Base-by-base conservation (phyloP, 1,284 basidiomycete genomes). In the Cystobasidium sp. region DNA sequence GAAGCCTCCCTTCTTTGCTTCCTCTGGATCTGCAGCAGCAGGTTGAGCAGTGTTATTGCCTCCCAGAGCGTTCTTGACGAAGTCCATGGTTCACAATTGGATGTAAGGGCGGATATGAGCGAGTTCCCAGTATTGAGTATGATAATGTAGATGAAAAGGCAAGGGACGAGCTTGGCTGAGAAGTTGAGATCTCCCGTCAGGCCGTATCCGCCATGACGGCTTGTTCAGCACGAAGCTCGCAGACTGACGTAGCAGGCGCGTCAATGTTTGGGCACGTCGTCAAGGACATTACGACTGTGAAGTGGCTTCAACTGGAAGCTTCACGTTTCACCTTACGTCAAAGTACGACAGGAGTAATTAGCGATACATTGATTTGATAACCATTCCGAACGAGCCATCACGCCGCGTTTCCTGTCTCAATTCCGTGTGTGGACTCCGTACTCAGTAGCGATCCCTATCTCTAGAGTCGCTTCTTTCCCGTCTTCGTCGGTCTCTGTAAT, bases 1-100 rank as follows among this genome's bases (percentile, higher is more conserved):
- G 46, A 51, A 59, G 9, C 75, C 68, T 16, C 43, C 44, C 24
- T 59, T 47, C 68, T 58, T 39, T 43, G 12, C 22, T 24, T 56
- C 49, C 39, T 62, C 44, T 14, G 52, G 18, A 3, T 16, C 37
- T 41, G 39, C 39, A 8, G 52, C 41, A 31, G 41, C 51, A 46
- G 46, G 66, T 41, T 52, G 37, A n/a, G 24, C 64, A 5, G 49
- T 43, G 31, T 55, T 41, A 14, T 58, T 58, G 3, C 49, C 52
- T 12, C 46, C 49, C 16, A 68, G 51, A 8, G 66, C 66, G 43
- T 68, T 58, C 52, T 68, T 68, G 22, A 68, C 51, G 53, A 56
- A 58, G 22, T 68, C 66, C 66, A 68, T 68, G 5, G 20, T 62
- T 20, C 9, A 10, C 39, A 62, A 43, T 14, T 14, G 3, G 3